Evolutionary conservation across 768 basidiomycete genomes (phyloP), one percentile per base, ranked within the genome.

Genomic region (Fomitopsis serialis): DNA sequence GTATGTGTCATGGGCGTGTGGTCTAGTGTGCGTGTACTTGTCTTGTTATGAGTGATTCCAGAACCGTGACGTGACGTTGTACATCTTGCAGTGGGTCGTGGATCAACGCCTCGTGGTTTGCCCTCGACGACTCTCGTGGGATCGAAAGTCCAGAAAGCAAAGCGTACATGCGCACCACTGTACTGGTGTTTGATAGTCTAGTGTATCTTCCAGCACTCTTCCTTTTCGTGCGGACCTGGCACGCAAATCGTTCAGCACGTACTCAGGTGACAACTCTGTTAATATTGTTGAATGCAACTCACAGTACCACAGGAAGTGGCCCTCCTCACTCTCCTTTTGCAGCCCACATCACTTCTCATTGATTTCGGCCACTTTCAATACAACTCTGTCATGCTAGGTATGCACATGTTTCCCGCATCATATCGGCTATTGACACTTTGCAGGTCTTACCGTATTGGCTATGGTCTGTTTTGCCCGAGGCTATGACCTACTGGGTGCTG

Each of bases 311-410:
- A 88, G 86, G 77, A 88, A 67, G 64, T 81, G 22, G 86, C 89
- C 1, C 66, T 93, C 4, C 59, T 91, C 22, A 83, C 80, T 2
- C 71, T 96, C 11, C 71, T 96, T 15, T 75, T 94, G 13, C 91
- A 94, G 63, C 96, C 96, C 2, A 83, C 88, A 0, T 71, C 97
- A 29, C 71, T 93, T 9, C 72, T 97, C 19, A 78, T 96, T 50
- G 96, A 97, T 69, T 89, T 86, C 65, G 93, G 96, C 0, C 94
- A 98, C 66, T 96, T 96, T 62, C 94, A 98, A 70, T 97, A 93
- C 67, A 98, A 97, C 65, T 88, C 89, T 2, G 81, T 95, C 58
- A 94, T 96, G 90, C 83, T 98, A 45, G 95, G 89, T 81, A 62
- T 60, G 72, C 72, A 7, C 6, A 25, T 45, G 24, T 7, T 25